These are phyloP conservation scores for Daedaleopsis nitida DNA, from an alignment of 768 basidiomycete species.

Conservation along the genomic window DNA sequence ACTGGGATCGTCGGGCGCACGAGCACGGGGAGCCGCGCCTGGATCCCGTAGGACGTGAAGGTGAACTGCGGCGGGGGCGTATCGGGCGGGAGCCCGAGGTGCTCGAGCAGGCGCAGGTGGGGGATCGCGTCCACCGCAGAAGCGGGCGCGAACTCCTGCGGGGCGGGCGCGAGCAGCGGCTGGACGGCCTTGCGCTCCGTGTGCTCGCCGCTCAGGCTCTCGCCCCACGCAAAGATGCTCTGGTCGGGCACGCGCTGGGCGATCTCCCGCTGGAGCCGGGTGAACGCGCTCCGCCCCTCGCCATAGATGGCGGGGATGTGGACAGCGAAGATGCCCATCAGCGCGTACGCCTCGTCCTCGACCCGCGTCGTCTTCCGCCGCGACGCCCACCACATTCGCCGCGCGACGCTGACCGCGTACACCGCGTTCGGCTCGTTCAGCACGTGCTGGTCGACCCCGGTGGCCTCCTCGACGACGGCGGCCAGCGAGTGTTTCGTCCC, in stretches of 20 bases:
- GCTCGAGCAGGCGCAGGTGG: too few relatives aligned
- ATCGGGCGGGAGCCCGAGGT: too few relatives aligned
- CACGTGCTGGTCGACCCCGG: not conserved
- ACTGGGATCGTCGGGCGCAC: too few relatives aligned
- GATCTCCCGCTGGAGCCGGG: conserved; percentile 7
- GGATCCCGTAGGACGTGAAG: too few relatives aligned
- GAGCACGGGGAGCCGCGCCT: too few relatives aligned
- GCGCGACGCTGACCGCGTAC: conserved; percentile 1
- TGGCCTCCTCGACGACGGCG: not conserved
- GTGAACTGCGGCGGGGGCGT: too few relatives aligned
- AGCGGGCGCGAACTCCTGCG: too few relatives aligned
- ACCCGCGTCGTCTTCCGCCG: not conserved
- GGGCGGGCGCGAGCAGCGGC: too few relatives aligned
- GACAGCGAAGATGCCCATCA: conserved; percentile 10
- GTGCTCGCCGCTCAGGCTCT: too few relatives aligned
- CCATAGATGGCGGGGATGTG: conserved; percentile 10
- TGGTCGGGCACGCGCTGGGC: conserved; percentile 5
- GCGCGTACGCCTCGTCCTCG: conserved; percentile 5
- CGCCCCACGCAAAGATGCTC: not conserved
- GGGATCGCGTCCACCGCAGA: too few relatives aligned
- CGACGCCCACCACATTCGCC: conserved; percentile 10
- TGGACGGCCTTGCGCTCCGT: too few relatives aligned
- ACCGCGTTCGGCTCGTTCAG: not conserved
- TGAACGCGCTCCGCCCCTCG: conserved; percentile 2
- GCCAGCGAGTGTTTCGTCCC: conserved; percentile 6